Evolutionary conservation across 1,284 basidiomycete genomes (phyloP).

Genomic region (Albatrellus sp.): DNA sequence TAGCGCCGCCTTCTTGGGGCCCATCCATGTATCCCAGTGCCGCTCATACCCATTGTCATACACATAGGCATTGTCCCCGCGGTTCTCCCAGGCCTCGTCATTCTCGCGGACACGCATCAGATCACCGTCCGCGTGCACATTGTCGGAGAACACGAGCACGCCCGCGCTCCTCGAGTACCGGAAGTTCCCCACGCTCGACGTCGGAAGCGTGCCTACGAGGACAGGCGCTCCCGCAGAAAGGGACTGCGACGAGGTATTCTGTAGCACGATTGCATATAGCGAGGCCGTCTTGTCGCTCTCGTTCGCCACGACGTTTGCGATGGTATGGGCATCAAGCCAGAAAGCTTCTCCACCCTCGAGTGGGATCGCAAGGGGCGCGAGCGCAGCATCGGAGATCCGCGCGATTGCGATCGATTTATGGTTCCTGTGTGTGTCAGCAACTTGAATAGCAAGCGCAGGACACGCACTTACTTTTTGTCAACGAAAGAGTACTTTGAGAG

Average conservation of each 20-base stretch:
- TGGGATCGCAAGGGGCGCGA: slow-evolving; percentile 34
- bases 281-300: slow-evolving; percentile 36
- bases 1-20: slow-evolving; percentile 56
- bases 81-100: slow-evolving; percentile 58
- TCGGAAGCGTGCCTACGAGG: slow-evolving; percentile 42
- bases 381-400: slow-evolving; percentile 35
- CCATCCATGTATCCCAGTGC: slow-evolving; percentile 86
- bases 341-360: slow-evolving; percentile 60
- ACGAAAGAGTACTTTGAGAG: slow-evolving; percentile 60
- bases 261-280: slow-evolving; percentile 45
- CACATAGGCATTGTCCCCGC: slow-evolving; percentile 65
- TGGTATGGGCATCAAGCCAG: slow-evolving; percentile 60
- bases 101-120: slow-evolving; percentile 51
- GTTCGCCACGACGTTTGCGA: slow-evolving; percentile 51
- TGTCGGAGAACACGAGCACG: slow-evolving; percentile 62
- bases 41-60: slow-evolving; percentile 70
- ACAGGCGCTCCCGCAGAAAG: slow-evolving; percentile 22
- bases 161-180: slow-evolving; percentile 40
- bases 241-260: slow-evolving; percentile 18
- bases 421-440: slow-evolving; percentile 34
- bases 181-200: slow-evolving; percentile 55
- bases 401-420: slow-evolving; percentile 55
- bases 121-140: slow-evolving; percentile 65
- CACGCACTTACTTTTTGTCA: slow-evolving; percentile 51
- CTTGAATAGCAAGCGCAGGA: neutral